These are phyloP conservation scores for Leucogyrophana mollusca DNA, from an alignment of 768 basidiomycete species.

Conservation along the genomic window DNA sequence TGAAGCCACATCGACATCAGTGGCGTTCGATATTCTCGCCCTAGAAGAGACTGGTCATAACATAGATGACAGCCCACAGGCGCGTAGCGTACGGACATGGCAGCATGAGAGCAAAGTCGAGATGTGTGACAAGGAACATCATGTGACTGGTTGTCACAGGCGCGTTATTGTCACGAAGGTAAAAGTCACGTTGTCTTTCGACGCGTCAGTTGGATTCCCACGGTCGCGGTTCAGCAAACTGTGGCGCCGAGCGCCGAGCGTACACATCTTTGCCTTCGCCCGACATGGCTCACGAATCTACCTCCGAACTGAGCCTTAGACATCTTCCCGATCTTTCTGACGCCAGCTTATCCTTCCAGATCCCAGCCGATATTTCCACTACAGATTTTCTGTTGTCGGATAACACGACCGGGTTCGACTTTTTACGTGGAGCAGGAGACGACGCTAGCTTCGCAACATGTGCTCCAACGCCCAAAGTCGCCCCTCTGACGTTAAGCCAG, in stretches of 20 bases:
- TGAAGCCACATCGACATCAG: too few species aligned
- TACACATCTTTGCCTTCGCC: slow-evolving; percentile 7
- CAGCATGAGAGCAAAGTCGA: too few species aligned
- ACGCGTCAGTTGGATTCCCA: slow-evolving; percentile 28
- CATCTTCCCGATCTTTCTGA: slow-evolving; percentile 54
- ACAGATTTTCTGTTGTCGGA: slow-evolving; percentile 40
- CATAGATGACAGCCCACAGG: too few species aligned
- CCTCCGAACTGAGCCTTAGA: slow-evolving; percentile 45
- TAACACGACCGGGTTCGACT: slow-evolving; percentile 38
- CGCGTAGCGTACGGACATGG: not conserved
- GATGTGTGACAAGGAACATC: too few species aligned
- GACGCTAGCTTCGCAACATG: slow-evolving; percentile 39
- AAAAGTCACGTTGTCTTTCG: slow-evolving; percentile 23
- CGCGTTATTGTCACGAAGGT: slow-evolving; percentile 1
- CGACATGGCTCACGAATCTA: slow-evolving; percentile 20
- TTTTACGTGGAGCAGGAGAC: slow-evolving; percentile 33
- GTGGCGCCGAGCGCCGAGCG: not conserved
- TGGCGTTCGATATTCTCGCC: too few species aligned
- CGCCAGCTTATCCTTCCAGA: slow-evolving; percentile 43
- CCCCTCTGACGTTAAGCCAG: slow-evolving; percentile 38
- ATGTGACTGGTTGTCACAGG: slow-evolving; percentile 1
- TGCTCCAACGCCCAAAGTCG: slow-evolving; percentile 22
- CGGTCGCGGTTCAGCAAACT: slow-evolving; percentile 9
- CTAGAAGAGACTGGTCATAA: too few species aligned
- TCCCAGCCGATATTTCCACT: slow-evolving; percentile 38